Percentiles rank a stretch among this genome's conserved stretches.
These are phyloP conservation scores for Fusarium sp. DNA, from an alignment of 2,329 filamentous ascomycete species.

Conservation along the genomic window DNA sequence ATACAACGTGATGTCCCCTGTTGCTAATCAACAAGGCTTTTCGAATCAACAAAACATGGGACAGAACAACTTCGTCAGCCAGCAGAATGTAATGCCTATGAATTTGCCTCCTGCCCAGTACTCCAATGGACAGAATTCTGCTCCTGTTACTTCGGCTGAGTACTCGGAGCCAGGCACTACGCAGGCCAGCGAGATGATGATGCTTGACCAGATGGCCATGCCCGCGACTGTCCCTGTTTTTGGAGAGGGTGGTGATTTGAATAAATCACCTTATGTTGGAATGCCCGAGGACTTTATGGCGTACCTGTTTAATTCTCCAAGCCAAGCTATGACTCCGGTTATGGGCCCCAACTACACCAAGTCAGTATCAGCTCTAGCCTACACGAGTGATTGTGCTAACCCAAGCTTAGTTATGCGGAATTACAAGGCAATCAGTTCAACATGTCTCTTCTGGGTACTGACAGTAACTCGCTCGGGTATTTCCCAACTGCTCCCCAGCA, in stretches of 20 bases:
- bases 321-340: constrained; percentile 57
- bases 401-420: constrained; percentile 62
- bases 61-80: constrained; percentile 65
- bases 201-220: constrained; percentile 71
- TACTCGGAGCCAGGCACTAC: constrained; percentile 60
- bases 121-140: constrained; percentile 47
- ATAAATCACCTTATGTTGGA: constrained; percentile 84
- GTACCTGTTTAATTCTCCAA: constrained; percentile 76
- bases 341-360: constrained; percentile 57
- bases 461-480: constrained; percentile 63
- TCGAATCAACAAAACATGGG: constrained; percentile 60
- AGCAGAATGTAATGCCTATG: constrained; percentile 72
- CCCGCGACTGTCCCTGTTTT: constrained; percentile 85
- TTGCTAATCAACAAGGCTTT: constrained; percentile 61
- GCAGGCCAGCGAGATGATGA: constrained; percentile 65
- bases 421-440: constrained; percentile 56
- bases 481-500: constrained; percentile 75
- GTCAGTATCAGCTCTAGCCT: constrained; percentile 54
- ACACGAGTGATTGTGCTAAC: constrained; percentile 41
- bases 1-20: constrained; percentile 66
- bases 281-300: constrained; percentile 90
- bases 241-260: constrained; percentile 80
- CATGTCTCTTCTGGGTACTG: constrained; percentile 61
- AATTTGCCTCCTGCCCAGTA: constrained; percentile 72
- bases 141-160: constrained; percentile 54